A percentile compares a stretch with the other conserved stretches of the same genome.
phyloP scores from a whole-genome alignment of 202 grass and related monocot species.

The Bolboschoenoplectus hybrid region DNA sequence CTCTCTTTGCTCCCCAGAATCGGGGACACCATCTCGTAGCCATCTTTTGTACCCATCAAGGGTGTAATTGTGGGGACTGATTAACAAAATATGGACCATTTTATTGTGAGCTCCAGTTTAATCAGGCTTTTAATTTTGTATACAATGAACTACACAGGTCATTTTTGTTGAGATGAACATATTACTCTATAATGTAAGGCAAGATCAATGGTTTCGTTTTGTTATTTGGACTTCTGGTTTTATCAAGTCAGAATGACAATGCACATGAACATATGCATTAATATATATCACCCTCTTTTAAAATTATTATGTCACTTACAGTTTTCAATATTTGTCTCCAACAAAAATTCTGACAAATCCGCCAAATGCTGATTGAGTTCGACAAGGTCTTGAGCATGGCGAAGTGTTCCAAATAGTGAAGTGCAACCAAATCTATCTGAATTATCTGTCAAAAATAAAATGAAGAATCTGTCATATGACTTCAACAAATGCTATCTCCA shows the following conservation, averaged over 20 bases:
- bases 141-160: not conserved
- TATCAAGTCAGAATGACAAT: no score
- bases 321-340: not conserved
- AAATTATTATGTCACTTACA: not conserved
- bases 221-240: no score
- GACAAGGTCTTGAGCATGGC: not conserved
- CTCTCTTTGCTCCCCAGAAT: not conserved
- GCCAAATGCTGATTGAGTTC: not conserved
- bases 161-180: not conserved
- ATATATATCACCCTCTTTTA: no score
- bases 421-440: not conserved
- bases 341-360: not conserved
- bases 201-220: no score
- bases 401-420: not conserved
- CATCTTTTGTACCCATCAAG: not conserved
- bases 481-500: not conserved
- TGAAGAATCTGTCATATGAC: not conserved
- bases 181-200: not conserved
- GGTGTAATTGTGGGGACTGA: not conserved
- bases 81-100: not conserved
- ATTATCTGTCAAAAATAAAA: not conserved
- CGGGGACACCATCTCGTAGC: not conserved
- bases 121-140: not conserved
- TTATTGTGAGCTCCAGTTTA: not conserved
- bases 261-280: no score